Evolutionary conservation across 1,284 basidiomycete species (phyloP).

Genomic region (Leccinum insolens): DNA sequence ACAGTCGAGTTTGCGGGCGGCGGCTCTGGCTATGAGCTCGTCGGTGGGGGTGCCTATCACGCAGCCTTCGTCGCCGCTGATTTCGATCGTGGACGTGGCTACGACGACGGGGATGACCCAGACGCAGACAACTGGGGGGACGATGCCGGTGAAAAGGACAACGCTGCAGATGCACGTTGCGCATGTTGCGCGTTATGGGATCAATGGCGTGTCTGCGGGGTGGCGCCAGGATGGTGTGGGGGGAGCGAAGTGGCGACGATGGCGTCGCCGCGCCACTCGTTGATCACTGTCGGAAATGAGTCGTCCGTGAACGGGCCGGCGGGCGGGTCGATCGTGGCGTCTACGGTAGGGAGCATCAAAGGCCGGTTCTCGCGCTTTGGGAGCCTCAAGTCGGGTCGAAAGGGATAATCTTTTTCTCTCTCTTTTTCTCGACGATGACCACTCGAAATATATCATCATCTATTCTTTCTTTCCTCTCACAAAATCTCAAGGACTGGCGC

Average conservation of each 20-base stretch:
- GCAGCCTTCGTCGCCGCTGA: constrained; percentile 47
- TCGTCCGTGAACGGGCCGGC: constrained; percentile 44
- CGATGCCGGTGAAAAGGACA: constrained; percentile 56
- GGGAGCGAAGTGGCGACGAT: constrained; percentile 51
- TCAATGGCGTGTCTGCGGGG: constrained; percentile 75
- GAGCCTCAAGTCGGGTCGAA: constrained; percentile 68
- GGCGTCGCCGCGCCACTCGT: constrained; percentile 70
- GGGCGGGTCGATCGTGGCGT: constrained; percentile 51
- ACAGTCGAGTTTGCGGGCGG: constrained; percentile 33
- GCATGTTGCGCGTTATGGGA: constrained; percentile 76
- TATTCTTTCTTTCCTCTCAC: background rate
- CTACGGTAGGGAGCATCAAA: constrained; percentile 58
- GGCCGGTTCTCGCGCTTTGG: constrained; percentile 74
- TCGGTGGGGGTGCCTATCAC: constrained; percentile 37
- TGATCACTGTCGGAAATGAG: constrained; percentile 64
- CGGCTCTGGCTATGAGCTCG: constrained; percentile 50
- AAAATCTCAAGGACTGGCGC: constrained; percentile 78
- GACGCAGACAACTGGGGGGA: constrained; percentile 21
- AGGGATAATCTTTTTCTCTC: constrained; percentile 32
- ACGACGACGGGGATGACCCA: background rate
- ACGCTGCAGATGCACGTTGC: constrained; percentile 77
- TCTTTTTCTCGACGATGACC: no score
- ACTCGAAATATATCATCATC: background rate
- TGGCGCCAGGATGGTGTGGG: constrained; percentile 62
- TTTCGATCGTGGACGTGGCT: background rate